Evolutionary conservation across 179 eudicot species (phyloP).

Genomic region (Spinacia oleracea): DNA sequence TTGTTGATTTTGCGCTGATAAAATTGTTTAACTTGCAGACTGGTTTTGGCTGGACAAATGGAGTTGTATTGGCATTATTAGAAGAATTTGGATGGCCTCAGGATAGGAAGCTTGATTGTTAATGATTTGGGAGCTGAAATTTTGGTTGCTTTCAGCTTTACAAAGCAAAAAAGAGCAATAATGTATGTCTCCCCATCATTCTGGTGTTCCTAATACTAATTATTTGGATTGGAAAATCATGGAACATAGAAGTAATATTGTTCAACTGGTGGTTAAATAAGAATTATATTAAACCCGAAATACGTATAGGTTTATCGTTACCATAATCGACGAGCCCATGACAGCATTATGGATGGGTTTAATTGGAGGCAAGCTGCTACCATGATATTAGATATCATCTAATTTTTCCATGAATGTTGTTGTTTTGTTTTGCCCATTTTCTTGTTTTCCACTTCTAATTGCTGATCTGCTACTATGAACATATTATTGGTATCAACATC

Average conservation of each 20-base stretch:
- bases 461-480: background rate
- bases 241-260: background rate
- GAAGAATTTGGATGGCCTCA: conserved; percentile 93
- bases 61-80: conserved; percentile 80
- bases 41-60: conserved; percentile 94
- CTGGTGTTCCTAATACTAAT: background rate
- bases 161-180: background rate
- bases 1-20: background rate
- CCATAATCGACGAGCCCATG: background rate
- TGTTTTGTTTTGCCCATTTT: background rate
- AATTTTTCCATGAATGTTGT: background rate
- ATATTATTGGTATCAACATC: background rate
- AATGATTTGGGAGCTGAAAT: conserved; percentile 21
- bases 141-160: background rate
- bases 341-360: background rate
- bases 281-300: background rate
- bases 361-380: background rate
- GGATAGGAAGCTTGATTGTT: conserved; percentile 52
- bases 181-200: background rate
- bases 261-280: background rate
- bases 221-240: background rate
- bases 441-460: background rate
- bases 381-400: background rate
- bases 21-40: conserved; percentile 49
- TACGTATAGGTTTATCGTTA: background rate